Evolutionary conservation across 140 eudicot genomes (phyloP).

Genomic region (Erigeron philadelphicus): DNA sequence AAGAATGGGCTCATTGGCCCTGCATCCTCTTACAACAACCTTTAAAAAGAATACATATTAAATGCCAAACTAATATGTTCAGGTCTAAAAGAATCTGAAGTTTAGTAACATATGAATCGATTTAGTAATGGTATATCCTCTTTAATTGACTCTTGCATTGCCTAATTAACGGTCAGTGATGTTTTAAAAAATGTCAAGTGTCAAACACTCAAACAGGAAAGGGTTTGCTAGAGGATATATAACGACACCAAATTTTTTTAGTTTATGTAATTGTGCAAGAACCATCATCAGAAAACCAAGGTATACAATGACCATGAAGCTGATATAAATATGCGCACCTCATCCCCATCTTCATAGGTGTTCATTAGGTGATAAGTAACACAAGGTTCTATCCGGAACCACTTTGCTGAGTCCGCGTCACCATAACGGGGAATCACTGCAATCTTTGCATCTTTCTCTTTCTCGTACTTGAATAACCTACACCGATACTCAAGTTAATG

Average conservation of each 20-base stretch:
- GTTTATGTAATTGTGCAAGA: background rate
- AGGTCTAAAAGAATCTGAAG: background rate
- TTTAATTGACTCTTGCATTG: too few relatives aligned
- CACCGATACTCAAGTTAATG: background rate
- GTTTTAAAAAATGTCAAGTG: too few relatives aligned
- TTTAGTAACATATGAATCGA: too few relatives aligned
- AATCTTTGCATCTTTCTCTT: constrained; percentile 25
- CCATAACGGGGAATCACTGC: constrained; percentile 37
- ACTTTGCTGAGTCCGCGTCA: constrained; percentile 22
- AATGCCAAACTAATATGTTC: background rate
- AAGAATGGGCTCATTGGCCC: constrained; percentile 23
- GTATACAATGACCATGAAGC: background rate
- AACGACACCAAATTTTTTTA: too few relatives aligned
- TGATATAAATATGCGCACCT: constrained; percentile 3
- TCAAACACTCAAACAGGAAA: too few relatives aligned
- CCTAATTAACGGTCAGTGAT: too few relatives aligned
- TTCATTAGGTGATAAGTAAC: constrained; percentile 24
- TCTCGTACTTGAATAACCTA: constrained; percentile 31
- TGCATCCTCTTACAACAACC: constrained; percentile 38
- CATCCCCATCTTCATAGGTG: constrained; percentile 29
- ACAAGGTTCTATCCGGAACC: constrained; percentile 26
- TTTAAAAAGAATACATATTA: background rate
- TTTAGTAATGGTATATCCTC: too few relatives aligned
- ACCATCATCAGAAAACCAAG: background rate
- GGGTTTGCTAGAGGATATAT: too few relatives aligned